A percentile compares a stretch with the other conserved stretches of the same genome.
Conservation (phyloP, 371 early-diverging fungal genomes). For the Circinella umbellata region DNA sequence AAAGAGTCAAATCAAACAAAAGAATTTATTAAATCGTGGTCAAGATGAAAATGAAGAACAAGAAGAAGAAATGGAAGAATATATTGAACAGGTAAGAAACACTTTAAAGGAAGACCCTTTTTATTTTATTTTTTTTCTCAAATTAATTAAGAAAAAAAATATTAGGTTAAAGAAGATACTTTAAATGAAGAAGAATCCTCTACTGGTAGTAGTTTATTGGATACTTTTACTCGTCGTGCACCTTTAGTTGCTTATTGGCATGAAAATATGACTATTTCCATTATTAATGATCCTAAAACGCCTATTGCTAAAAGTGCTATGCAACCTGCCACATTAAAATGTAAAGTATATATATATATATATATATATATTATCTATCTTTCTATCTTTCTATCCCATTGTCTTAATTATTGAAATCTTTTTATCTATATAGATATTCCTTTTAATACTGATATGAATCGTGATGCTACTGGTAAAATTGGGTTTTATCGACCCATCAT, state of each 20-base stretch:
- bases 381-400: background rate
- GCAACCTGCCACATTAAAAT: slow-evolving; percentile 56
- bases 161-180: slow-evolving; percentile 2
- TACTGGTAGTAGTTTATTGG: slow-evolving; percentile 27
- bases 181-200: slow-evolving; percentile 15
- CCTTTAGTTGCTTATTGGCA: slow-evolving; percentile 86
- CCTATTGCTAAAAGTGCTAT: slow-evolving; percentile 53
- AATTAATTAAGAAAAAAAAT: background rate
- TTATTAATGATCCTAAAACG: slow-evolving; percentile 58
- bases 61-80: slow-evolving; percentile 9
- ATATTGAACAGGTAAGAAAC: background rate
- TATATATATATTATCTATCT: too few species aligned
- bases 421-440: slow-evolving; percentile 46
- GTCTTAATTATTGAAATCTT: background rate
- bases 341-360: slow-evolving; percentile 38
- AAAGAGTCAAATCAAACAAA: slow-evolving; percentile 63
- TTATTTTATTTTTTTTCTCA: too few species aligned
- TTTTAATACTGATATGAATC: slow-evolving; percentile 36
- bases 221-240: slow-evolving; percentile 41
- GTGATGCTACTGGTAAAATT: slow-evolving; percentile 43
- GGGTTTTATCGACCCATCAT: slow-evolving; percentile 76
- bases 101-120: too few species aligned
- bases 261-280: slow-evolving; percentile 77
- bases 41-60: slow-evolving; percentile 43
- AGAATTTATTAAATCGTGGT: slow-evolving; percentile 65